Base-by-base conservation (phyloP, 805 yeast genomes). In the Saccharomycopsis olivae region DNA sequence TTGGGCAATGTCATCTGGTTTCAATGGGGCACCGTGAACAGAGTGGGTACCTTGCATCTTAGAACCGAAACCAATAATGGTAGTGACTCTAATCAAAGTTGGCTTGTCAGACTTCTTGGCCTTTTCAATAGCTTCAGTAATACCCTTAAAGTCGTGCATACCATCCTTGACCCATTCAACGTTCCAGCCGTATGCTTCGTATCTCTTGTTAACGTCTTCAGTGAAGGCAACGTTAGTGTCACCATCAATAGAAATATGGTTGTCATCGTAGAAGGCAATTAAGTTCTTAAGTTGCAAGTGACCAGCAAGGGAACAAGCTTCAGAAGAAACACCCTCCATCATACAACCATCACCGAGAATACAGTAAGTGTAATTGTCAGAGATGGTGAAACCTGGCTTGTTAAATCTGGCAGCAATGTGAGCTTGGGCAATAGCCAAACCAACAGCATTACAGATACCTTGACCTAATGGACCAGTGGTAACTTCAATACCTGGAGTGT, bases 381-480 rank as follows among this genome's bases (percentile, higher is more conserved):
- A 72, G 43, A 89, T 53, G 34, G 72, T 65, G 64, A 62, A 74
- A 56, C 71, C 81, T 53, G 95, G 94, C 71, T 83, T 85, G 80
- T 88, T 87, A 75, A 78, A 89, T 51, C 80, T 78, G 51, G 96
- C 95, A 53, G 94, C 95, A 47, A 84, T 66, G 65, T 86, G 88
- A 51, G 78, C 76, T 68, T 86, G 94, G 47, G 96, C 98, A 56
- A 89, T 74, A 43, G 98, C 97, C 51, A 89, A 60, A 69, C 98
- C 98, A 54, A 89, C 94, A 41, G 96, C 96, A 61, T 86, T 88
- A 54, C 81, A 71, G 54, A 89, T 74, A 79, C 98, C 98, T 69
- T 89, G 98, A 61, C 98, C 98, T 56, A 89, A 75, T 43, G 98
- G 97, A 63, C 98, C 98, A 47, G 97, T 89, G 62, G 97, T 87